These are phyloP conservation scores for Raffaelea arxii DNA, from an alignment of 2,329 filamentous ascomycete genomes.

Conservation along the genomic window DNA sequence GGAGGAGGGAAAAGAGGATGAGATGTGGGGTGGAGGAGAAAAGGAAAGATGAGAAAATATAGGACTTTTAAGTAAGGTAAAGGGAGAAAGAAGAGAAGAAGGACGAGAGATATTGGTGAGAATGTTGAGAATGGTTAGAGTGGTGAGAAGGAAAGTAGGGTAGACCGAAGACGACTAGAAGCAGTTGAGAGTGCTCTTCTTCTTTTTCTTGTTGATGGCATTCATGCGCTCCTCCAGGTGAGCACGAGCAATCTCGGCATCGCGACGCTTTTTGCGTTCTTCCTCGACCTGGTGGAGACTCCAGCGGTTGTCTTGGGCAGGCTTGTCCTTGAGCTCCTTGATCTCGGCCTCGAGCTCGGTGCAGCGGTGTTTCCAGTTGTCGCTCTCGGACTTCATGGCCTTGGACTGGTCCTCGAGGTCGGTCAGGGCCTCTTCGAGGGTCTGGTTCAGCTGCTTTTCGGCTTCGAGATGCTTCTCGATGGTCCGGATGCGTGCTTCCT, in stretches of 20 bases:
- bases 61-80: background rate
- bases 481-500: conserved; percentile 86
- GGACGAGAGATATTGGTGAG: background rate
- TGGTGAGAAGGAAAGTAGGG: background rate
- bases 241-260: conserved; percentile 79
- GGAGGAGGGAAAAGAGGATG: too few relatives aligned
- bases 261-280: conserved; percentile 83
- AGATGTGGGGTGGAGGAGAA: too few relatives aligned
- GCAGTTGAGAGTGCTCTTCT: conserved; percentile 92
- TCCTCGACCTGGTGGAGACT: conserved; percentile 89
- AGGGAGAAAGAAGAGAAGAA: background rate
- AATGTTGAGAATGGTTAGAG: background rate
- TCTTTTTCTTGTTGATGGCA: conserved; percentile 85
- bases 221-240: conserved; percentile 95
- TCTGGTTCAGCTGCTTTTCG: conserved; percentile 92
- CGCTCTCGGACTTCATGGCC: conserved; percentile 83
- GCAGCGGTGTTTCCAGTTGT: conserved; percentile 83
- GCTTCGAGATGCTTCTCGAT: conserved; percentile 96
- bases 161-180: conserved; percentile 51
- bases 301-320: conserved; percentile 48
- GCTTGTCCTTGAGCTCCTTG: conserved; percentile 51
- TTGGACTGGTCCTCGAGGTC: conserved; percentile 89
- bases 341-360: conserved; percentile 63
- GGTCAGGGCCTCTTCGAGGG: conserved; percentile 87
- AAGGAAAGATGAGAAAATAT: too few relatives aligned